Evolutionary conservation across 805 yeast species (phyloP).

Genomic region (Pichia pseudocactophila): DNA sequence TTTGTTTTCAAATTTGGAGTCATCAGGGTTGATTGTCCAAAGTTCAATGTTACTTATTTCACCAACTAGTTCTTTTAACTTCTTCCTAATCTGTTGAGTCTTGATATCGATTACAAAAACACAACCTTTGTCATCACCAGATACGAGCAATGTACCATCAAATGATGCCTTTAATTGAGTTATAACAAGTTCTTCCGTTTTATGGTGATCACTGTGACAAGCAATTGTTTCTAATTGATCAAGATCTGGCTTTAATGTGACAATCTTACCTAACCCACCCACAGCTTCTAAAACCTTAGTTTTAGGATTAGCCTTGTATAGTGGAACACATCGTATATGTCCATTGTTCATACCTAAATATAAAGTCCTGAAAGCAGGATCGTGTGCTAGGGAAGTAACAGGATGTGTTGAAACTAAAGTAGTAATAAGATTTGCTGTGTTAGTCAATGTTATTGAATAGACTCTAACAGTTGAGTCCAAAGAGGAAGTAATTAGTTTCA

Average conservation of each 20-base stretch:
- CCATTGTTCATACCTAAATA: conserved; percentile 69
- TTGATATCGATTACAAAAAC: conserved; percentile 60
- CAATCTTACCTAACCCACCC: conserved; percentile 49
- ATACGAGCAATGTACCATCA: conserved; percentile 64
- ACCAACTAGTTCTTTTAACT: conserved; percentile 33
- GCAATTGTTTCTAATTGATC: conserved; percentile 43
- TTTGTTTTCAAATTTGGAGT: conserved; percentile 11
- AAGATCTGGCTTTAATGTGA: conserved; percentile 42
- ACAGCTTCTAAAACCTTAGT: conserved; percentile 40
- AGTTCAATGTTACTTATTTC: conserved; percentile 20
- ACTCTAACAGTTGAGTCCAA: conserved; percentile 67
- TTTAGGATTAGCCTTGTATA: conserved; percentile 33
- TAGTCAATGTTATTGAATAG: conserved; percentile 38
- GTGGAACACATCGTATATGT: conserved; percentile 43
- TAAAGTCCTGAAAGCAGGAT: conserved; percentile 69
- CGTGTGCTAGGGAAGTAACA: conserved; percentile 51
- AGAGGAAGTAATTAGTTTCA: conserved; percentile 60
- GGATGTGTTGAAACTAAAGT: conserved; percentile 64
- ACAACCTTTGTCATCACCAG: conserved; percentile 70
- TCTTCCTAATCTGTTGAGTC: conserved; percentile 58
- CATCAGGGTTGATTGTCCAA: conserved; percentile 14
- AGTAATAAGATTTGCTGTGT: conserved; percentile 39
- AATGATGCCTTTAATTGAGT: conserved; percentile 51
- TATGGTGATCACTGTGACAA: conserved; percentile 33
- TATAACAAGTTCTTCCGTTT: conserved; percentile 27